These are phyloP conservation scores for Erythrobasidium yunnanense DNA, from an alignment of 768 basidiomycete species.

Conservation along the genomic window DNA sequence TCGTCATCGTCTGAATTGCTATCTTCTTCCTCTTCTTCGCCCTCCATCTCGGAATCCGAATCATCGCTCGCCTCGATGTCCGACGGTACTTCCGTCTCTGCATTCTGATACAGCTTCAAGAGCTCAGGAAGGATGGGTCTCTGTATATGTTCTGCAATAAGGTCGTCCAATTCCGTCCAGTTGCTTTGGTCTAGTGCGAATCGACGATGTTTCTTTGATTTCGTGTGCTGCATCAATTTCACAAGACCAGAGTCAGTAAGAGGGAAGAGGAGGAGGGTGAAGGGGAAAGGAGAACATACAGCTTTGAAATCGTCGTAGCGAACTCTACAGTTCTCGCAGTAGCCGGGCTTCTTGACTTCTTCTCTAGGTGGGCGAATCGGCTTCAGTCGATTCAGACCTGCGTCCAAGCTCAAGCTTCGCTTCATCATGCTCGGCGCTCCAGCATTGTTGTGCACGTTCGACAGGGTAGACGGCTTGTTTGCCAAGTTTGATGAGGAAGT, in stretches of 20 bases:
- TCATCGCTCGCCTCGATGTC: slow-evolving; percentile 13
- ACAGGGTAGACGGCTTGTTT: no score
- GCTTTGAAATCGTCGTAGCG: slow-evolving; percentile 78
- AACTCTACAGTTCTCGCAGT: slow-evolving; percentile 88
- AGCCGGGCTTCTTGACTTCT: slow-evolving; percentile 82
- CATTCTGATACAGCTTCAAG: not conserved
- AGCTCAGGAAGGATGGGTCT: slow-evolving; percentile 38
- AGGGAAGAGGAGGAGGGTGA: not conserved
- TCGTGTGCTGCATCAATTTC: slow-evolving; percentile 53
- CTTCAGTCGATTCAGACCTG: slow-evolving; percentile 31
- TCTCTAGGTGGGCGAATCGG: slow-evolving; percentile 42
- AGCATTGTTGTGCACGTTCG: no score
- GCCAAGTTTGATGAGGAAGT: no score
- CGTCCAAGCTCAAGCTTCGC: slow-evolving; percentile 38
- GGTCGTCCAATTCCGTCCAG: slow-evolving; percentile 64
- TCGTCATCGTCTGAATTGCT: not conserved
- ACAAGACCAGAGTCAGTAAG: not conserved
- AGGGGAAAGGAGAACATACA: slow-evolving; percentile 47
- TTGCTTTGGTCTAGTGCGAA: slow-evolving; percentile 69
- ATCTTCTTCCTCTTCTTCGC: not conserved
- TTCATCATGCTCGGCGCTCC: slow-evolving; percentile 16
- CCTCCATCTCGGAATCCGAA: not conserved
- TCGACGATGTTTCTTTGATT: slow-evolving; percentile 61
- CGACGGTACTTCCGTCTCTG: slow-evolving; percentile 1
- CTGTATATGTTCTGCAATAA: slow-evolving; percentile 54